A percentile compares a stretch with the other conserved stretches of the same genome.
Evolutionary conservation across 768 basidiomycete genomes (phyloP).

Genomic region (Butyriboletus loyo): DNA sequence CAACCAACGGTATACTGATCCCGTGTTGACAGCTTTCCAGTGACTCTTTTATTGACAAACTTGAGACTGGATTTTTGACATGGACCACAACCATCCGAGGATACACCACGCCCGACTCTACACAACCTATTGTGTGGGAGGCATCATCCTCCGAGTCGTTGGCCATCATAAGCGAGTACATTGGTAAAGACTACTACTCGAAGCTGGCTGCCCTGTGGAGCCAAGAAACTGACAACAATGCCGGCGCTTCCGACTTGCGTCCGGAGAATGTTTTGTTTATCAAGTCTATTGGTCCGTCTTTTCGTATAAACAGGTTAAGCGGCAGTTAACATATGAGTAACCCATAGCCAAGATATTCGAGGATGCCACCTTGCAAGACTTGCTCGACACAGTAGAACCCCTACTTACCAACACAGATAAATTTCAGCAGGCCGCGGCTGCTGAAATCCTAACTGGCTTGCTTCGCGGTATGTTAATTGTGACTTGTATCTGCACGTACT

Average conservation of each 20-base stretch:
- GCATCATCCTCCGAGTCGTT: conserved; percentile 47
- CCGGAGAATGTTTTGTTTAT: conserved; percentile 47
- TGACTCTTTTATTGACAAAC: conserved; percentile 65
- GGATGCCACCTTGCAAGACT: conserved; percentile 45
- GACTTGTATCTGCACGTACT: conserved; percentile 4
- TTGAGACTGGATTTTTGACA: conserved; percentile 72
- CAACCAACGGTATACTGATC: background rate
- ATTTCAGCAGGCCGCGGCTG: conserved; percentile 82
- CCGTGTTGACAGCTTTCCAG: conserved; percentile 24
- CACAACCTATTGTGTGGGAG: conserved; percentile 51
- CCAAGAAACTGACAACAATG: conserved; percentile 70
- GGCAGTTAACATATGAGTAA: conserved; percentile 26
- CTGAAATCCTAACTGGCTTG: conserved; percentile 70
- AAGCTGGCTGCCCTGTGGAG: conserved; percentile 66
- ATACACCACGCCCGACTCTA: conserved; percentile 41
- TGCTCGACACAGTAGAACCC: conserved; percentile 57
- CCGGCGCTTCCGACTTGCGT: conserved; percentile 54
- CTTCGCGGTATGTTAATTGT: conserved; percentile 54
- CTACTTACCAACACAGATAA: conserved; percentile 66
- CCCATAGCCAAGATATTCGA: conserved; percentile 65
- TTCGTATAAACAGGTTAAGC: conserved; percentile 37
- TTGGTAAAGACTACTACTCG: conserved; percentile 55
- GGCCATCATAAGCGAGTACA: conserved; percentile 45
- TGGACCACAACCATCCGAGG: conserved; percentile 67
- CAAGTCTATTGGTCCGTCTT: conserved; percentile 45